Base-by-base conservation (phyloP, 1,284 basidiomycete species). In the Cerioporus squamosus region DNA sequence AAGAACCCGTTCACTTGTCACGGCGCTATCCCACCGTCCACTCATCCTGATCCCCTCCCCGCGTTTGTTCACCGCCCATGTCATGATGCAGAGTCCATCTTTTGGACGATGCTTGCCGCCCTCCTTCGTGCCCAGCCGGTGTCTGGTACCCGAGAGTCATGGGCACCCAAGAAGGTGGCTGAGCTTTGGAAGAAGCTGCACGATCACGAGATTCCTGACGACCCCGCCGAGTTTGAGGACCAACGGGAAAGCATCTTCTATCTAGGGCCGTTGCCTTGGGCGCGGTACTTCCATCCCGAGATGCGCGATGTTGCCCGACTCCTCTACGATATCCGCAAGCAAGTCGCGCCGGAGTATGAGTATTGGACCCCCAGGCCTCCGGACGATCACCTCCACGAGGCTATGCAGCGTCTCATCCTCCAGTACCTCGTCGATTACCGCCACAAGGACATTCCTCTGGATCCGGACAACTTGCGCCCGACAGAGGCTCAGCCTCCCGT, bases 341-440 rank as follows among this genome's bases (percentile, higher is more conserved):
- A 56, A 6, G 18, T 56, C n/a, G n/a, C 3, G 10, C 33, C 48
- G 7, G 40, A 48, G 43, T 56, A 51, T n/a, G 47, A 47, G 1
- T 14, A 31, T 9, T 43, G 40, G 48, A 22, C 17, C 5, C 26
- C 31, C 1, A 6, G 18, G 7, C 38, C 29, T 5, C 39, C 38
- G 5, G 40, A 49, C 2, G 53, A 55, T 18, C 53, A 55, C 22
- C 53, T 55, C 5, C 53, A 55, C 29, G 53, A 55, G 20, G 46
- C 53, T 5, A n/a, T 55, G 22, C 53, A 55, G 33, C 46, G 53
- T 9, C 46, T 55, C 5, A 55, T 55, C 46, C 47, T 55, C 10
- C 45, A 55, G n/a, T 55, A 55, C 42, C 53, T 55, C 5, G 46
- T 55, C 46, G 26, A 50, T n/a, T 47, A 55, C 40, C 29, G 47